Evolutionary conservation across 495 filamentous ascomycete species (phyloP).

Genomic region (Amorphotheca resinae): DNA sequence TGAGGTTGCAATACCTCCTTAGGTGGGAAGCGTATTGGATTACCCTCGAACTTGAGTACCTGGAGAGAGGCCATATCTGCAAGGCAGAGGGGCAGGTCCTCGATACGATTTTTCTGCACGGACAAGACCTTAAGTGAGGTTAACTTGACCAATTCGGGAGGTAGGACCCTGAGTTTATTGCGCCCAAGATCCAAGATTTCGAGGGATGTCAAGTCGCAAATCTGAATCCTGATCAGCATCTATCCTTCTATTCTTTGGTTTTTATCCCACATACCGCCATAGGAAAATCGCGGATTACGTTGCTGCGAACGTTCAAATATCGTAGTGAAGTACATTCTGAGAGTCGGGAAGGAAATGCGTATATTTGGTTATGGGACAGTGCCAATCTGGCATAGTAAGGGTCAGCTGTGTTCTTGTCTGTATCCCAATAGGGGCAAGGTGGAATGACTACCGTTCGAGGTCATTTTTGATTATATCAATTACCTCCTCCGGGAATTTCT

Average conservation of each 20-base stretch:
- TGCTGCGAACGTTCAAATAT: constrained; percentile 89
- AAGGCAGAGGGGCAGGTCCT: constrained; percentile 66
- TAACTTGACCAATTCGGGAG: constrained; percentile 66
- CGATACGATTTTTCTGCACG: constrained; percentile 73
- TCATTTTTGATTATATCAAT: constrained; percentile 88
- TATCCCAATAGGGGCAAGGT: constrained; percentile 5
- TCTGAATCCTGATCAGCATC: constrained; percentile 25
- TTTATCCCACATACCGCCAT: constrained; percentile 23
- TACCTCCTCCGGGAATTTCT: constrained; percentile 72
- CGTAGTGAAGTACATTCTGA: constrained; percentile 77
- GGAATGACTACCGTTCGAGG: constrained; percentile 60
- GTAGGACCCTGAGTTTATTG: constrained; percentile 68
- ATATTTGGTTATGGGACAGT: constrained; percentile 76
- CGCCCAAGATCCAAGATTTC: constrained; percentile 87
- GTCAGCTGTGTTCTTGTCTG: not conserved
- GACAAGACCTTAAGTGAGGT: constrained; percentile 66
- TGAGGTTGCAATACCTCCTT: constrained; percentile 41
- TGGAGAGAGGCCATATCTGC: constrained; percentile 82
- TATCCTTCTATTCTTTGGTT: not conserved
- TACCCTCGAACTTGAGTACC: constrained; percentile 77
- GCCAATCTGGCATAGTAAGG: constrained; percentile 47
- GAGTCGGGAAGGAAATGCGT: constrained; percentile 66
- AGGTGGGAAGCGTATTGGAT: constrained; percentile 63
- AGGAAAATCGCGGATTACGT: constrained; percentile 79
- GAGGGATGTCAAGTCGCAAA: constrained; percentile 71